These are phyloP conservation scores for Gliomastix tumulicola DNA, from an alignment of 2,329 filamentous ascomycete genomes.

Conservation along the genomic window DNA sequence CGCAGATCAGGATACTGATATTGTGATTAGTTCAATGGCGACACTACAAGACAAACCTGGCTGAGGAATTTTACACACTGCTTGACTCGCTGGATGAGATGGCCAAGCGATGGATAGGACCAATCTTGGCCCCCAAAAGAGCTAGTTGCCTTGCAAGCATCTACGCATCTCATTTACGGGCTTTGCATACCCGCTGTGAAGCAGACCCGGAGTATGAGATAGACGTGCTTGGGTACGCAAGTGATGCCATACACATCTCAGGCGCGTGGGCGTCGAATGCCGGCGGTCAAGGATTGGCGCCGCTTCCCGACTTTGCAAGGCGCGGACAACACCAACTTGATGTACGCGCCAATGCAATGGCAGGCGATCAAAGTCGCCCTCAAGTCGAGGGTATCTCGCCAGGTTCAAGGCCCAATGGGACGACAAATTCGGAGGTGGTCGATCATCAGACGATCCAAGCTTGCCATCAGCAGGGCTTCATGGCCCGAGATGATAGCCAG, in stretches of 20 bases:
- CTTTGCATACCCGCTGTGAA: conserved; percentile 7
- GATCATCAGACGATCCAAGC: too few species aligned
- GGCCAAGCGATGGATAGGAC: conserved; percentile 16
- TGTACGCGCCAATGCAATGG: not conserved
- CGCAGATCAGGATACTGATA: too few species aligned
- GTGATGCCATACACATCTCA: too few species aligned
- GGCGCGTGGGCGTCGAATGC: too few species aligned
- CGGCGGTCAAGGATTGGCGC: too few species aligned
- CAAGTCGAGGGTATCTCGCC: too few species aligned
- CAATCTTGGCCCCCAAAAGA: conserved; percentile 1
- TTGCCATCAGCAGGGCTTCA: too few species aligned
- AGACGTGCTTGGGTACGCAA: conserved; percentile 11
- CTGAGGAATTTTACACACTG: conserved; percentile 17
- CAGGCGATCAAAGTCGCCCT: too few species aligned
- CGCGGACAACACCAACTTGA: too few species aligned
- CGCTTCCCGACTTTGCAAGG: too few species aligned
- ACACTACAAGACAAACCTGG: conserved; percentile 12
- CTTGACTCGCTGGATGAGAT: conserved; percentile 19
- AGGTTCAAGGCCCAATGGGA: too few species aligned
- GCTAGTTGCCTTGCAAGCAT: conserved; percentile 10
- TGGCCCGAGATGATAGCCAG: not conserved
- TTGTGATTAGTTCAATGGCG: conserved; percentile 16
- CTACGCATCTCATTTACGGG: conserved; percentile 10
- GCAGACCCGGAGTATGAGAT: conserved; percentile 6
- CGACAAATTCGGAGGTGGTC: not conserved